phyloP scores from a whole-genome alignment of 495 filamentous ascomycete genomes.

The Oidiodendron maius region DNA sequence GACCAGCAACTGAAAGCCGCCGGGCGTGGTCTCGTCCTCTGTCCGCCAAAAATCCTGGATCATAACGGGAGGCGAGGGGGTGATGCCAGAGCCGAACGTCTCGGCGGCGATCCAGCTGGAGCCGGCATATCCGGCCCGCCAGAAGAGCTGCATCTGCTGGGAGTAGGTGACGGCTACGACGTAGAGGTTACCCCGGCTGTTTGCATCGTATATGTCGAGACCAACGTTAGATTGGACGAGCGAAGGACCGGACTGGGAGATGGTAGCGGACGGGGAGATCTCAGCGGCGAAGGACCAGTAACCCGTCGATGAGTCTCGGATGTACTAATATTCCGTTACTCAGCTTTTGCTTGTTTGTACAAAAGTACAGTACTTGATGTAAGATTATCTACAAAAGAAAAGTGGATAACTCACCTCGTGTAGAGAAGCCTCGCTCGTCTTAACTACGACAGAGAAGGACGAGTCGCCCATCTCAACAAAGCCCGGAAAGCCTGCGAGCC shows the following conservation, averaged over 20 bases:
- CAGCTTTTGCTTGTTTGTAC: too few relatives aligned
- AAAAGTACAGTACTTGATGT: too few relatives aligned
- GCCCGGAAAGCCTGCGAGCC: not conserved
- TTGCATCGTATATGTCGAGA: not conserved
- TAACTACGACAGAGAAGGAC: too few relatives aligned
- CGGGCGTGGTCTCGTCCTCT: not conserved
- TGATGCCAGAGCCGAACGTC: not conserved
- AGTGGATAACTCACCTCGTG: too few relatives aligned
- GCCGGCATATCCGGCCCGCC: not conserved
- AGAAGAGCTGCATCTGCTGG: not conserved
- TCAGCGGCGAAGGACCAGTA: too few relatives aligned
- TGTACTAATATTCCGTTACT: too few relatives aligned
- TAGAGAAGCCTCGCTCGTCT: too few relatives aligned
- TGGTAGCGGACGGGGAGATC: too few relatives aligned
- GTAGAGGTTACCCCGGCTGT: not conserved
- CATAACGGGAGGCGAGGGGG: not conserved
- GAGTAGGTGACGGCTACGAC: not conserved
- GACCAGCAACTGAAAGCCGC: not conserved
- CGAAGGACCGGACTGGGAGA: not conserved
- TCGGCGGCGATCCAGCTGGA: not conserved
- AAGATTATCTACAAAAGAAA: too few relatives aligned
- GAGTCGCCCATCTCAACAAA: not conserved
- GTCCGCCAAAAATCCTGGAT: conserved; percentile 1
- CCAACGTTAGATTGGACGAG: not conserved
- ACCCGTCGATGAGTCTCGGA: too few relatives aligned